Evolutionary conservation across 208 protist genomes (phyloP).

Genomic region (Leishmania turanica): DNA sequence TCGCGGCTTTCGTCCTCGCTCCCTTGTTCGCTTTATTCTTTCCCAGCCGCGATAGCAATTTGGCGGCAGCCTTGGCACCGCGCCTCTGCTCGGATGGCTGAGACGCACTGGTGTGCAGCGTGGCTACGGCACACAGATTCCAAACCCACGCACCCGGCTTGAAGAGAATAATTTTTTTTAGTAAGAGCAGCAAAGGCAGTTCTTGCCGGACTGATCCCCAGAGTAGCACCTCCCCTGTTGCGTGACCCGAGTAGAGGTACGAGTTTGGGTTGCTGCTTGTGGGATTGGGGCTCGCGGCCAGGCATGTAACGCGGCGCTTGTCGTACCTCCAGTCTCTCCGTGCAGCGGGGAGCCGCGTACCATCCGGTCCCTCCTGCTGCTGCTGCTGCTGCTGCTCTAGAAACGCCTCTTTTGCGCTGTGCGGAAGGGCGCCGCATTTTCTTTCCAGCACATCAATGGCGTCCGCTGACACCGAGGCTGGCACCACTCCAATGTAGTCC

Average conservation of each 20-base stretch:
- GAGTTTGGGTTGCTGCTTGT: background rate
- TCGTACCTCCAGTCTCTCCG: constrained; percentile 32
- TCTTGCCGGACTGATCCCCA: constrained; percentile 29
- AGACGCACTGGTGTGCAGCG: constrained; percentile 5
- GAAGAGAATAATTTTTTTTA: constrained; percentile 53
- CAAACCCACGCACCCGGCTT: constrained; percentile 34
- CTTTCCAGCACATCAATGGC: constrained; percentile 16
- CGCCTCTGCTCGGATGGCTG: background rate
- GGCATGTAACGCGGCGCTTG: constrained; percentile 47
- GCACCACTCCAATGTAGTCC: constrained; percentile 15
- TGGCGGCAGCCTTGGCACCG: background rate
- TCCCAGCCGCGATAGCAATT: background rate
- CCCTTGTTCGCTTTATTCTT: background rate
- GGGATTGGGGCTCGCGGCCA: constrained; percentile 14
- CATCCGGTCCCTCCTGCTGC: background rate
- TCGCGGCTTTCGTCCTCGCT: background rate
- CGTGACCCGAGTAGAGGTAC: constrained; percentile 51
- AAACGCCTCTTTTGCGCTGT: constrained; percentile 5
- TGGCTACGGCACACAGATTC: constrained; percentile 17
- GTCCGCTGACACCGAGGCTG: constrained; percentile 4
- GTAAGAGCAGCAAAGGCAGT: constrained; percentile 30
- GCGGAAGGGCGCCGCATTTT: constrained; percentile 1
- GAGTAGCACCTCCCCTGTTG: constrained; percentile 50
- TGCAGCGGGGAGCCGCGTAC: background rate
- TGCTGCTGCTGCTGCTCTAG: background rate